Conservation (phyloP, 73 alveolate species). For the Paramecium sexaurelia region DNA sequence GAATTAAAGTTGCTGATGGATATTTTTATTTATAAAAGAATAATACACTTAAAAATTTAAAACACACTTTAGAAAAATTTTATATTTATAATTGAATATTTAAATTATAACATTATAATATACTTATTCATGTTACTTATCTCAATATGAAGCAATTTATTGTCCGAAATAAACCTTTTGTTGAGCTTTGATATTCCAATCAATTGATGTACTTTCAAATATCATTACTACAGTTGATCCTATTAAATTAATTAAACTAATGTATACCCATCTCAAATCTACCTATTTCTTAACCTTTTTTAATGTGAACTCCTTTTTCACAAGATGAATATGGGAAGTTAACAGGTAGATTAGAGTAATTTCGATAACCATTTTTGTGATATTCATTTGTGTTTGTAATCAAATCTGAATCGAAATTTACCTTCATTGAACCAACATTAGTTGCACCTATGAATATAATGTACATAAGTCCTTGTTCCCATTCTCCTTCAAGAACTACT, state of each 20-base stretch:
- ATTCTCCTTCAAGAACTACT: constrained; percentile 84
- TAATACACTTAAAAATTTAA: no score
- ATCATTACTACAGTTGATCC: constrained; percentile 78
- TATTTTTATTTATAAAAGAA: no score
- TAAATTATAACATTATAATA: background rate
- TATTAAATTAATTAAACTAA: background rate
- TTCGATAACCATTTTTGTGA: constrained; percentile 55
- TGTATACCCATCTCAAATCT: constrained; percentile 77
- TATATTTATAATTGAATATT: background rate
- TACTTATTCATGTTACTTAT: background rate
- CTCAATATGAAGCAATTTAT: background rate
- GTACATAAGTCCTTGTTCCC: constrained; percentile 81
- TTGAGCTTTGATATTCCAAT: background rate
- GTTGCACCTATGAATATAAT: constrained; percentile 83
- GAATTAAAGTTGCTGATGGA: no score
- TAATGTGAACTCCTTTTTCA: constrained; percentile 62
- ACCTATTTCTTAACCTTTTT: constrained; percentile 86
- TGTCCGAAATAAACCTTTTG: constrained; percentile 42
- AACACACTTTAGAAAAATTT: no score
- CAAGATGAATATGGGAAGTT: background rate
- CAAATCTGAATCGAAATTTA: constrained; percentile 70
- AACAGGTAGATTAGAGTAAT: background rate
- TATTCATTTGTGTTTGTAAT: constrained; percentile 38
- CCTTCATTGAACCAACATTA: constrained; percentile 84
- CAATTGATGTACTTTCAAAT: constrained; percentile 76